Evolutionary conservation across 2,329 filamentous ascomycete species (phyloP).

Genomic region (Colletotrichum simmondsii): DNA sequence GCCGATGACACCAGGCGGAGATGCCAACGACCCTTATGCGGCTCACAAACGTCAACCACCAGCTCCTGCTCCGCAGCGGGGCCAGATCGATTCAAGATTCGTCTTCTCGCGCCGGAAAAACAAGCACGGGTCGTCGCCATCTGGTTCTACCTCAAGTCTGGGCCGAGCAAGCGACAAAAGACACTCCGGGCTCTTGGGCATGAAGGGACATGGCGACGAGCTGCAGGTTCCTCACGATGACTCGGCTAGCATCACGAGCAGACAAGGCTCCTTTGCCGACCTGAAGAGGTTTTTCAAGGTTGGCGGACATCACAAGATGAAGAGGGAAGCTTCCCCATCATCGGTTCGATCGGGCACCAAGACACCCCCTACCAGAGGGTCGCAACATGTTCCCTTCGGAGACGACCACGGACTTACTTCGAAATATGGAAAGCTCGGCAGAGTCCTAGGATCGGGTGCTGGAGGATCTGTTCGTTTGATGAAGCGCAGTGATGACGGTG

Average conservation of each 20-base stretch:
- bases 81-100: constrained; percentile 80
- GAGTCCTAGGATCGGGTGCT: constrained; percentile 91
- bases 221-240: constrained; percentile 57
- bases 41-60: constrained; percentile 81
- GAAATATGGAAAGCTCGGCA: constrained; percentile 96
- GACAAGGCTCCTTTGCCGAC: constrained; percentile 89
- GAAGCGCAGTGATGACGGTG: constrained; percentile 91
- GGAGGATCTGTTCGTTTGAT: constrained; percentile 94
- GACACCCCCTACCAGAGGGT: constrained; percentile 58
- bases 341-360: constrained; percentile 62
- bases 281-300: constrained; percentile 97
- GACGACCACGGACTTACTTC: constrained; percentile 91
- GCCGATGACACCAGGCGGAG: constrained; percentile 82
- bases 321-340: constrained; percentile 73
- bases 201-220: constrained; percentile 54
- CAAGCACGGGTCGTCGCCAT: constrained; percentile 68
- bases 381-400: constrained; percentile 81
- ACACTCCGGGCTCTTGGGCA: constrained; percentile 55
- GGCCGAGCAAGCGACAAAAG: constrained; percentile 63
- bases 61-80: constrained; percentile 69
- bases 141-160: constrained; percentile 61
- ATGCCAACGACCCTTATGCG: constrained; percentile 88
- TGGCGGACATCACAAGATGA: constrained; percentile 75
- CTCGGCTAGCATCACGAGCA: constrained; percentile 57
- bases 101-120: constrained; percentile 81